Conservation (phyloP, 2,329 filamentous ascomycete genomes). For the Microdochium trichocladiopsis region DNA sequence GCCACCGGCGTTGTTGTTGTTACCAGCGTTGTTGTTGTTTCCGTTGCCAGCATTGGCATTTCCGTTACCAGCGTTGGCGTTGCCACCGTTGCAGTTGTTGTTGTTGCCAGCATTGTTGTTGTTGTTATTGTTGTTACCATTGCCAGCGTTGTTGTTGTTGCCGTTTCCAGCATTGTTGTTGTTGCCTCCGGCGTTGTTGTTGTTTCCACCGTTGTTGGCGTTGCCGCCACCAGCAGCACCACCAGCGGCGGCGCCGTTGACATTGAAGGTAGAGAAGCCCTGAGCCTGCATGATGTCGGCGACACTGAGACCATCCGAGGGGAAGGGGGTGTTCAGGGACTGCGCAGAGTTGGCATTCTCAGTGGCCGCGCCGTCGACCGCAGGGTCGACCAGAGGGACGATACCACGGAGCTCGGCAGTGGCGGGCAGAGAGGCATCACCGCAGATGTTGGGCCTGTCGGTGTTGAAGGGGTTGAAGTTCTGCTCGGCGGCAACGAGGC, state of each 20-base stretch:
- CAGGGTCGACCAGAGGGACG: slow-evolving; percentile 60
- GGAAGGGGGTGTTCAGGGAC: slow-evolving; percentile 46
- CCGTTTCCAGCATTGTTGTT: slow-evolving; percentile 10
- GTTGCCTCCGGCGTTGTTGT: slow-evolving; percentile 11
- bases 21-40: slow-evolving; percentile 3
- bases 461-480: slow-evolving; percentile 65
- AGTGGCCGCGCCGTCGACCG: slow-evolving; percentile 44
- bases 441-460: slow-evolving; percentile 55
- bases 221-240: slow-evolving; percentile 10
- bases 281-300: slow-evolving; percentile 55
- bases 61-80: neutral
- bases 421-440: slow-evolving; percentile 53
- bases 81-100: slow-evolving; percentile 4
- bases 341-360: slow-evolving; percentile 53
- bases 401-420: slow-evolving; percentile 58
- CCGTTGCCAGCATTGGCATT: slow-evolving; percentile 4
- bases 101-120: neutral
- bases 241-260: slow-evolving; percentile 6
- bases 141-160: slow-evolving; percentile 3
- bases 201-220: slow-evolving; percentile 9
- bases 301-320: slow-evolving; percentile 55
- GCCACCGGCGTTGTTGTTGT: slow-evolving; percentile 10
- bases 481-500: slow-evolving; percentile 60
- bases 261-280: slow-evolving; percentile 57
- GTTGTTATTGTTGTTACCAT: neutral